Conservation (phyloP, 2,329 filamentous ascomycete species). For the Coniochaeta ligniaria region DNA sequence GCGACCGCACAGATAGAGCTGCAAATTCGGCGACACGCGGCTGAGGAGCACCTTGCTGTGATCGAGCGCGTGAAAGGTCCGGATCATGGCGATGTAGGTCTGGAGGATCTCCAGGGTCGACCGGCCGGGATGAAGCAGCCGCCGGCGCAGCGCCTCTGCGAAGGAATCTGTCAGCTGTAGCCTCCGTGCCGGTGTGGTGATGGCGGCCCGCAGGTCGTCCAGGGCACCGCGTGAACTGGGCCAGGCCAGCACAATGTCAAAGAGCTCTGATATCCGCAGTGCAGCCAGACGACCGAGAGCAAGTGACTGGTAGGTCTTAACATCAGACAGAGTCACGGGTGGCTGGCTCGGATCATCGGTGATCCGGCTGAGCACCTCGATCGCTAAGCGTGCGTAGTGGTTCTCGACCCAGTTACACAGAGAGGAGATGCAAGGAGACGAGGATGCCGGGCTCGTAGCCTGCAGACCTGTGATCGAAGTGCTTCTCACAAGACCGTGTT, state of each 20-base stretch:
- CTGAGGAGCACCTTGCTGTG: conserved; percentile 71
- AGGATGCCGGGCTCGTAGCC: conserved; percentile 23
- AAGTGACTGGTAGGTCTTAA: conserved; percentile 65
- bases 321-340: conserved; percentile 43
- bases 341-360: conserved; percentile 23
- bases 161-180: conserved; percentile 65
- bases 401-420: conserved; percentile 63
- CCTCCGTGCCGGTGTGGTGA: conserved; percentile 61
- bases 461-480: conserved; percentile 15
- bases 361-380: conserved; percentile 49
- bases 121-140: conserved; percentile 67
- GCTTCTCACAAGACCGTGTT: conserved; percentile 10
- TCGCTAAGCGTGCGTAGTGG: conserved; percentile 56
- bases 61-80: conserved; percentile 68
- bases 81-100: conserved; percentile 74
- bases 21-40: conserved; percentile 64
- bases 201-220: conserved; percentile 64
- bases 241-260: conserved; percentile 74
- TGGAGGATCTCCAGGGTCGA: conserved; percentile 71
- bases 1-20: conserved; percentile 65
- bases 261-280: conserved; percentile 63
- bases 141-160: conserved; percentile 54
- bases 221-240: conserved; percentile 64
- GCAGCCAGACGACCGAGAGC: conserved; percentile 61
- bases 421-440: conserved; percentile 48